phyloP scores from a whole-genome alignment of 1,139 yeast species.

The Hansenula sp. region DNA sequence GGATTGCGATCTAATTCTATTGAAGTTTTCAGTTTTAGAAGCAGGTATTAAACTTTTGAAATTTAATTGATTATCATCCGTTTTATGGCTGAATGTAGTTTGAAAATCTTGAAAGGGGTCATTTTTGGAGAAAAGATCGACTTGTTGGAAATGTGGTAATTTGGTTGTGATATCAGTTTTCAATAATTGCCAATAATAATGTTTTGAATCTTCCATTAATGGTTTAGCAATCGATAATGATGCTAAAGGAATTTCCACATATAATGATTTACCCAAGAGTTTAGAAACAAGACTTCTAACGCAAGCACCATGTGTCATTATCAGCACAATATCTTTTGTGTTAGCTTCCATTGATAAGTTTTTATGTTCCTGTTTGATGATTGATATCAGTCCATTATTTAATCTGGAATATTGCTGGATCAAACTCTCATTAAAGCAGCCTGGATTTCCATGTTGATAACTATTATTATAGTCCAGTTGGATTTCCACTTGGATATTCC shows the following conservation, averaged over 20 bases:
- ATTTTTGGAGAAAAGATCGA: conserved; percentile 15
- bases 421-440: conserved; percentile 21
- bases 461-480: conserved; percentile 14
- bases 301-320: conserved; percentile 26
- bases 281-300: conserved; percentile 22
- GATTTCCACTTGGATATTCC: conserved; percentile 15
- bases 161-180: conserved; percentile 22
- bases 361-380: conserved; percentile 13
- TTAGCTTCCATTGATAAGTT: conserved; percentile 5
- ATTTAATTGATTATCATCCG: conserved; percentile 11
- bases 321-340: conserved; percentile 16
- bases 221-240: conserved; percentile 22
- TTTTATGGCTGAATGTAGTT: conserved; percentile 15
- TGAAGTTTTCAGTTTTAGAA: conserved; percentile 10
- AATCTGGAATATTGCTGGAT: conserved; percentile 19
- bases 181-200: conserved; percentile 17
- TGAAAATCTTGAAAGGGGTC: conserved; percentile 23
- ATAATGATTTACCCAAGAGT: conserved; percentile 19
- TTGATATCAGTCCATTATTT: conserved; percentile 19
- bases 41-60: conserved; percentile 14
- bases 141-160: conserved; percentile 7
- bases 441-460: conserved; percentile 22
- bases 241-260: conserved; percentile 22
- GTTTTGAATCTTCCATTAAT: conserved; percentile 3
- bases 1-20: conserved; percentile 20